These are phyloP conservation scores for Neurospora sp. DNA, from an alignment of 495 filamentous ascomycete species.

Conservation along the genomic window DNA sequence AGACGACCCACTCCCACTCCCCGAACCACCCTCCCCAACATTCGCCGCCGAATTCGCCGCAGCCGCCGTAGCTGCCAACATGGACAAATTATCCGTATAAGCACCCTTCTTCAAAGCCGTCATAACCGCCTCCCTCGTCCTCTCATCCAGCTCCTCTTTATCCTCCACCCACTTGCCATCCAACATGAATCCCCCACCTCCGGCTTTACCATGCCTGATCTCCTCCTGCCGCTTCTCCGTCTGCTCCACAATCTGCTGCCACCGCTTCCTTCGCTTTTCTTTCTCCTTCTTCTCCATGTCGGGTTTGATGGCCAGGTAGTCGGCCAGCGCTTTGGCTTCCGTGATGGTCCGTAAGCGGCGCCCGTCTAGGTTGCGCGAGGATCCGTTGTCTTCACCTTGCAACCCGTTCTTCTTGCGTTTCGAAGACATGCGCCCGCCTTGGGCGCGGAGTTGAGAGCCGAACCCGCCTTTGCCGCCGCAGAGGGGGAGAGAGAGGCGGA, in stretches of 20 bases:
- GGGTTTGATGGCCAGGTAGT: constrained; percentile 90
- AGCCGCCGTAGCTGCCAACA: constrained; percentile 13
- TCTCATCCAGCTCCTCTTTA: constrained; percentile 74
- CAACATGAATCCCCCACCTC: constrained; percentile 36
- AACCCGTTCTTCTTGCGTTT: constrained; percentile 71
- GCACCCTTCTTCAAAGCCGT: constrained; percentile 62
- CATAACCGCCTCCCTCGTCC: constrained; percentile 73
- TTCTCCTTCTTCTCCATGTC: constrained; percentile 93
- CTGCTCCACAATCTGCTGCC: constrained; percentile 74
- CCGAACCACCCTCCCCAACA: constrained; percentile 20
- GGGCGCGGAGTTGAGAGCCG: constrained; percentile 90
- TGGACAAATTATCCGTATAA: constrained; percentile 37
- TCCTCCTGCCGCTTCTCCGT: constrained; percentile 76
- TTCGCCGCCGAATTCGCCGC: background rate
- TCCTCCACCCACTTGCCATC: constrained; percentile 92
- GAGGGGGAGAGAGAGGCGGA: constrained; percentile 65
- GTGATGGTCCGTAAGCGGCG: constrained; percentile 82
- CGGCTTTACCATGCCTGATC: constrained; percentile 53
- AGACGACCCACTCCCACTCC: constrained; percentile 25
- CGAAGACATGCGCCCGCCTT: constrained; percentile 93
- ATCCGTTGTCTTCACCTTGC: constrained; percentile 67
- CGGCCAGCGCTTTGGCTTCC: constrained; percentile 87
- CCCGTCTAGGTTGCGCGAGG: constrained; percentile 87
- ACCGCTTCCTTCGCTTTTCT: constrained; percentile 66
- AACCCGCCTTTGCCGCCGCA: constrained; percentile 95